A percentile compares a stretch with the other conserved stretches of the same genome.
phyloP scores from a whole-genome alignment of 2,329 filamentous ascomycete species.

The Pseudopyrenochaeta lycopersici region DNA sequence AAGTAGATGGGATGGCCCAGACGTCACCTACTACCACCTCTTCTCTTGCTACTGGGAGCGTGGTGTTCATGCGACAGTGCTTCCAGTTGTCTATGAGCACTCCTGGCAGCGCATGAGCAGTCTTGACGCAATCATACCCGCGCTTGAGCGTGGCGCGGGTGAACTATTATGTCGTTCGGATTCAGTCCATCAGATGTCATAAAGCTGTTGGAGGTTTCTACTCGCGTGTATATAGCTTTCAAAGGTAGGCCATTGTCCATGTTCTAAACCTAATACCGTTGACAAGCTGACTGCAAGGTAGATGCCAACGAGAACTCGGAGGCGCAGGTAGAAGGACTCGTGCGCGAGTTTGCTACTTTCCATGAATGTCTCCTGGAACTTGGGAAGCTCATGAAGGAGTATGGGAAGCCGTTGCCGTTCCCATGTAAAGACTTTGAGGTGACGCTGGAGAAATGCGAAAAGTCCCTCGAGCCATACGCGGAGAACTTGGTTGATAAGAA shows the following conservation, averaged over 20 bases:
- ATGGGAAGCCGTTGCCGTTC: slow-evolving; percentile 42
- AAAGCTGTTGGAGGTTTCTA: slow-evolving; percentile 43
- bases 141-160: slow-evolving; percentile 40
- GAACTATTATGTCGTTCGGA: slow-evolving; percentile 39
- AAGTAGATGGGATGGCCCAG: slow-evolving; percentile 13
- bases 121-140: slow-evolving; percentile 17
- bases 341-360: slow-evolving; percentile 42
- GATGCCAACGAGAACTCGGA: slow-evolving; percentile 48
- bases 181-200: slow-evolving; percentile 41
- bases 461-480: slow-evolving; percentile 38
- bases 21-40: slow-evolving; percentile 16
- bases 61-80: slow-evolving; percentile 24
- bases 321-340: slow-evolving; percentile 40
- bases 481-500: slow-evolving; percentile 41
- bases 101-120: slow-evolving; percentile 32
- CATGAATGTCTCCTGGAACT: slow-evolving; percentile 38
- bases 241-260: slow-evolving; percentile 31
- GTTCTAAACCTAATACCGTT: too few species aligned
- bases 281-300: slow-evolving; percentile 18
- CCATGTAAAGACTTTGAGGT: slow-evolving; percentile 40
- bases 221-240: slow-evolving; percentile 44
- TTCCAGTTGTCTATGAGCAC: slow-evolving; percentile 9
- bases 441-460: slow-evolving; percentile 40
- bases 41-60: slow-evolving; percentile 12
- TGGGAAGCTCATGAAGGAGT: slow-evolving; percentile 43